Percentiles rank a stretch among this genome's conserved stretches.
Evolutionary conservation across 805 yeast genomes (phyloP).

Genomic region (Kazachstania psychrophila): DNA sequence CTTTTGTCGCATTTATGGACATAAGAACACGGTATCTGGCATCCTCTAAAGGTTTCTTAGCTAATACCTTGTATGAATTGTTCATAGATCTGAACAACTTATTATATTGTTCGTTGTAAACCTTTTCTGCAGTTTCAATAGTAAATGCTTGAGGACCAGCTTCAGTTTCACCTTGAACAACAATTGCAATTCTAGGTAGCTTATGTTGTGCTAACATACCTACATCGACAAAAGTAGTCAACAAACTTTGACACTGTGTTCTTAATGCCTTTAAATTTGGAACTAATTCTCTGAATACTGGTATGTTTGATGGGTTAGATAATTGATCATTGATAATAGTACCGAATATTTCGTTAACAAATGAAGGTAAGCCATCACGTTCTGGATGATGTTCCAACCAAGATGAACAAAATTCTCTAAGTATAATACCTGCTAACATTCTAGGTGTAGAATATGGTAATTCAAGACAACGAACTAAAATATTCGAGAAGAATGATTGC

Average conservation of each 20-base stretch:
- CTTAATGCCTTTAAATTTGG: slow-evolving; percentile 80
- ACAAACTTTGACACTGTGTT: slow-evolving; percentile 75
- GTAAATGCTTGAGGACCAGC: slow-evolving; percentile 93
- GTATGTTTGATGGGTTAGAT: slow-evolving; percentile 33
- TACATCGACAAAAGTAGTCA: slow-evolving; percentile 64
- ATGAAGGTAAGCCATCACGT: slow-evolving; percentile 16
- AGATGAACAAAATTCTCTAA: slow-evolving; percentile 55
- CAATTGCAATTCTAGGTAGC: slow-evolving; percentile 74
- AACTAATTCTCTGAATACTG: slow-evolving; percentile 64
- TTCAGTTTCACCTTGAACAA: slow-evolving; percentile 88
- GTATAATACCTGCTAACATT: slow-evolving; percentile 53
- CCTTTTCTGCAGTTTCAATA: slow-evolving; percentile 62
- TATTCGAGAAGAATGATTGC: slow-evolving; percentile 32
- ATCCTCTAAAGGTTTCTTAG: slow-evolving; percentile 67
- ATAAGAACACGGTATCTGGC: slow-evolving; percentile 57
- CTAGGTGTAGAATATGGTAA: slow-evolving; percentile 77
- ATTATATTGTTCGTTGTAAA: slow-evolving; percentile 55
- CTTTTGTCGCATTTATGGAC: slow-evolving; percentile 61
- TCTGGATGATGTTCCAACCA: slow-evolving; percentile 12
- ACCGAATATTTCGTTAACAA: slow-evolving; percentile 26
- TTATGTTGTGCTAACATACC: slow-evolving; percentile 65
- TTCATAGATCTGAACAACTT: slow-evolving; percentile 53
- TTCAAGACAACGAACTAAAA: slow-evolving; percentile 35
- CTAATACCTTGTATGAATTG: slow-evolving; percentile 60
- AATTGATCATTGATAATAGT: slow-evolving; percentile 33